Conservation (phyloP, 2,329 filamentous ascomycete genomes). For the Cladosporium sp. region DNA sequence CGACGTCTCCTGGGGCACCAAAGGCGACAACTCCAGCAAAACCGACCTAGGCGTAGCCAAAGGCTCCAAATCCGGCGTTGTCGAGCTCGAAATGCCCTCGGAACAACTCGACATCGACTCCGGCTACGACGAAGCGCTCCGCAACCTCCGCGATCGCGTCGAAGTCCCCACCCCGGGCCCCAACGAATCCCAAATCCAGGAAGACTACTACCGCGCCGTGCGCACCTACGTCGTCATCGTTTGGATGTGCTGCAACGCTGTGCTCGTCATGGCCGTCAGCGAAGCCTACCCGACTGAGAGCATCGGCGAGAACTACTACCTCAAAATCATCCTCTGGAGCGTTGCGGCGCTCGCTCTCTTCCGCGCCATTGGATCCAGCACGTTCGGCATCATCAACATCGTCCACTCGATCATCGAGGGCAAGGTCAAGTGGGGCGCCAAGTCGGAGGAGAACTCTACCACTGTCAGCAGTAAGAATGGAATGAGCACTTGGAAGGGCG, state of each 20-base stretch:
- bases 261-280: constrained; percentile 87
- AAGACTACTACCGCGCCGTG: constrained; percentile 97
- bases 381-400: constrained; percentile 78
- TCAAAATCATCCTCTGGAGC: constrained; percentile 88
- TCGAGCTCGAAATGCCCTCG: constrained; percentile 94
- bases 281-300: constrained; percentile 72
- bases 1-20: constrained; percentile 98
- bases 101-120: constrained; percentile 98
- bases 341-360: constrained; percentile 85
- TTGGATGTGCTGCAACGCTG: constrained; percentile 89
- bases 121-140: constrained; percentile 92
- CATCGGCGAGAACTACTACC: constrained; percentile 80
- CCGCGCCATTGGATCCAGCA: constrained; percentile 73
- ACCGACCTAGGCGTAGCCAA: constrained; percentile 87
- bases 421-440: constrained; percentile 55
- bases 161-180: constrained; percentile 63
- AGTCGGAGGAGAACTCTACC: constrained; percentile 12
- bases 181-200: constrained; percentile 79
- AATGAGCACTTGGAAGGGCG: constrained; percentile 20
- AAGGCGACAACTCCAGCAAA: constrained; percentile 92
- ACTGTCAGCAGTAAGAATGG: constrained; percentile 7
- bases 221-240: constrained; percentile 95
- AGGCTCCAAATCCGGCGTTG: constrained; percentile 66
- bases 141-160: constrained; percentile 88
- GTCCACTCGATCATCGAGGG: constrained; percentile 85